Base-by-base conservation (phyloP, 768 basidiomycete genomes). In the Auricularia sp. region DNA sequence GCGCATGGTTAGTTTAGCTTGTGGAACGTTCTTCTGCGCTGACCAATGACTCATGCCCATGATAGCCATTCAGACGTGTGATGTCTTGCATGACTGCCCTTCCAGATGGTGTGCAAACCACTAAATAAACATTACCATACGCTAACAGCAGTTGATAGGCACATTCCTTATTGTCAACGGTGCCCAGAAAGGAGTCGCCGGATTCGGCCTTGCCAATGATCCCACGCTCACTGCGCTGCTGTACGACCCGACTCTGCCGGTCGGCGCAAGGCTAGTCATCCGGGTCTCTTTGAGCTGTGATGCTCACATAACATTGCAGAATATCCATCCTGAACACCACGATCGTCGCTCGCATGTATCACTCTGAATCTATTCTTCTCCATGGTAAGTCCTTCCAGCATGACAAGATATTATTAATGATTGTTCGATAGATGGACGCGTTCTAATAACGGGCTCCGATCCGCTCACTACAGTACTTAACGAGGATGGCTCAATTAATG, bases 171-270 rank as follows among this genome's bases (percentile, higher is more conserved):
- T 66, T 11, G 37, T 64, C 61, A 69, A 68, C 51, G 69, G 69
- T 10, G 69, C 66, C 5, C 42, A 69, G 45, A 54, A 65, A 24
- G 69, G 69, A 18, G 68, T 66, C 54, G 69, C 69, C 33, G 69
- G 69, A 29, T 70, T 70, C 61, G 69, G 69, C 33, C 65, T 70
- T 24, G 69, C 66, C n/a, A 67, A 63, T 36, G 58, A 56, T 18
- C 69, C 69, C 35, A 90, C 90, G 70, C 72, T 85, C 34, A 76
- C 73, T 2, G 89, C 89, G 0, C 67, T 90, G 21, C 79, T 92
- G 4, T 91, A 91, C 67, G 86, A 90, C 70, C 90, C 90, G 0
- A 71, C 81, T 0, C 73, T 81, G 64, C 81, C 90, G 3, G 69
- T 85, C 56, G 77, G 80, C 5, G 11, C 47, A 1, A 16, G 47